phyloP scores from a whole-genome alignment of 495 filamentous ascomycete species.

The Pyrenopolyporus hunteri region DNA sequence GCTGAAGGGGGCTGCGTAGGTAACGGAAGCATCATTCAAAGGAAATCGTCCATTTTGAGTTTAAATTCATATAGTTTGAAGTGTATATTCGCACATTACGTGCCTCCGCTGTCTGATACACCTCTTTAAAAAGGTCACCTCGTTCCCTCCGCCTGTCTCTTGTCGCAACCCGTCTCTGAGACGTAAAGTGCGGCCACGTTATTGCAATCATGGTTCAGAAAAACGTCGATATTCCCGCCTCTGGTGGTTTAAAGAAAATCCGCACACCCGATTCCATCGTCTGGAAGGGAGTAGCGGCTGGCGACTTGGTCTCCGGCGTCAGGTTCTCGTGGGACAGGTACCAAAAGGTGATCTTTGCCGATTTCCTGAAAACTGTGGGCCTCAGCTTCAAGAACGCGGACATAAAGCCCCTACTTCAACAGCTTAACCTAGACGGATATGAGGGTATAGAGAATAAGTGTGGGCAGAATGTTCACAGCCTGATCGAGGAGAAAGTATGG shows the following conservation, averaged over 20 bases:
- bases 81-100: no score
- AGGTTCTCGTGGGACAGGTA: slow-evolving; percentile 23
- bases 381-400: slow-evolving; percentile 5
- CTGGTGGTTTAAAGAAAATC: not conserved
- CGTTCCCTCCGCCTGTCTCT: no score
- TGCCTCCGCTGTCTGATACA: no score
- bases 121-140: no score
- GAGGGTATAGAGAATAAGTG: slow-evolving; percentile 2
- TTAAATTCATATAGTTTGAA: no score
- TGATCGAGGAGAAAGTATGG: slow-evolving; percentile 21
- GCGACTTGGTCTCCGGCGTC: slow-evolving; percentile 8
- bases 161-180: no score
- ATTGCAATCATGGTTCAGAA: not conserved
- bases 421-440: slow-evolving; percentile 28
- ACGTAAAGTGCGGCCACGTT: no score
- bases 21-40: no score
- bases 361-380: slow-evolving; percentile 11
- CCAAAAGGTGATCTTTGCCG: slow-evolving; percentile 8
- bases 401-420: slow-evolving; percentile 2
- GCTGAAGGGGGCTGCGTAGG: no score
- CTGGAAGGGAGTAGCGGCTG: slow-evolving; percentile 11
- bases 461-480: slow-evolving; percentile 5
- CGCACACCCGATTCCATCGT: slow-evolving; percentile 19
- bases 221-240: not conserved
- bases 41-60: no score